phyloP scores from a whole-genome alignment of 2,329 filamentous ascomycete species.

The Hypomyces perniciosus region DNA sequence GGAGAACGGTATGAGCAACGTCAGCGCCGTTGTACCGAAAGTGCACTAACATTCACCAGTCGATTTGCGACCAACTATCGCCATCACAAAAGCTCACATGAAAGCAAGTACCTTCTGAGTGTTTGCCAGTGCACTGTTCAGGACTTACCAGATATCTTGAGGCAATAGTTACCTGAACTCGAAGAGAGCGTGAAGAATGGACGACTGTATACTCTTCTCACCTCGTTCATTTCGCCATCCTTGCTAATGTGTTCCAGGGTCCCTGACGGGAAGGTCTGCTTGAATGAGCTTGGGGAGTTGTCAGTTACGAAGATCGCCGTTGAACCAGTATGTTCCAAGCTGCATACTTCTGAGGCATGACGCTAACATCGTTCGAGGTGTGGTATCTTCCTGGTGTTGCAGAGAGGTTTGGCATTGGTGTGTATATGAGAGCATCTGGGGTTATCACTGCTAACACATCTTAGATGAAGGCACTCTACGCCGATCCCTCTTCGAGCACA shows the following conservation, averaged over 20 bases:
- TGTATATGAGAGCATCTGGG: constrained; percentile 17
- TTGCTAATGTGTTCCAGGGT: constrained; percentile 31
- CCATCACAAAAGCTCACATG: constrained; percentile 90
- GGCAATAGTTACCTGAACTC: constrained; percentile 69
- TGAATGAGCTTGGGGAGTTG: constrained; percentile 81
- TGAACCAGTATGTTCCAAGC: constrained; percentile 64
- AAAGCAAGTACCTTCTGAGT: constrained; percentile 41
- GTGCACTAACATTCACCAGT: constrained; percentile 36
- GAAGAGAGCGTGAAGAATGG: constrained; percentile 80
- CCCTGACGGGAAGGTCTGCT: constrained; percentile 80
- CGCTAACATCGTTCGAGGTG: constrained; percentile 33
- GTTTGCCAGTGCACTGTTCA: neutral
- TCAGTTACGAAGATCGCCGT: constrained; percentile 96
- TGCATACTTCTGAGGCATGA: neutral
- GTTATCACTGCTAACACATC: constrained; percentile 21
- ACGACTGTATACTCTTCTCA: constrained; percentile 49
- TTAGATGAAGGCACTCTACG: constrained; percentile 79
- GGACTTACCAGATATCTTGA: neutral
- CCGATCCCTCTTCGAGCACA: constrained; percentile 87
- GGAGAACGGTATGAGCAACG: constrained; percentile 51
- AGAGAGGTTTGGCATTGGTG: constrained; percentile 84
- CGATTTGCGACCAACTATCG: constrained; percentile 85
- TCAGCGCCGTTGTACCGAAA: neutral
- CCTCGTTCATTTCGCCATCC: neutral
- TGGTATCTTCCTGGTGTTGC: constrained; percentile 87